A percentile compares a stretch with the other conserved stretches of the same genome.
Conservation (phyloP, 1,139 yeast species). For the Debaryomyces psychrophilus region DNA sequence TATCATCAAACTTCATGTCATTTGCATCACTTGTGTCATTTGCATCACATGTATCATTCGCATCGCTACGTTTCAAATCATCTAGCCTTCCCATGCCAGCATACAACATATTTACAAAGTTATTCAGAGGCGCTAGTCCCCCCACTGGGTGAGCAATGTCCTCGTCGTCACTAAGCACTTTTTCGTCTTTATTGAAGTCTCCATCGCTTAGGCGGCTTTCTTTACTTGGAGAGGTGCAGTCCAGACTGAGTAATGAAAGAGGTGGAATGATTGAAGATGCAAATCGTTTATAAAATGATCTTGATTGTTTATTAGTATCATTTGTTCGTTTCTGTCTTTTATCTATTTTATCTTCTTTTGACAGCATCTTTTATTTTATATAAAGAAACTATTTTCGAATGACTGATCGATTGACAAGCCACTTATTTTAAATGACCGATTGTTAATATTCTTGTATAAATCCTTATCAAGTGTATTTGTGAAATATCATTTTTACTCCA, state of each 20-base stretch:
- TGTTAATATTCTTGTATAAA: not conserved
- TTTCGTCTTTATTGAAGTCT: slow-evolving; percentile 1
- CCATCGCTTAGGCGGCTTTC: not conserved
- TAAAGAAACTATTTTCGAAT: not conserved
- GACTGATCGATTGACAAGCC: not conserved
- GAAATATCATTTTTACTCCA: not conserved
- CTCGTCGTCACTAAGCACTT: slow-evolving; percentile 19
- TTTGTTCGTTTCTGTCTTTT: not conserved
- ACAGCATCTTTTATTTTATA: not conserved
- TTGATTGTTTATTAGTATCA: not conserved
- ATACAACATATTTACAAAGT: slow-evolving; percentile 50
- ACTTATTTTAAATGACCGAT: not conserved
- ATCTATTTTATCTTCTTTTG: not conserved
- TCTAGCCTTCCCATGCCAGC: slow-evolving; percentile 41
- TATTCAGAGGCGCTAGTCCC: slow-evolving; percentile 22
- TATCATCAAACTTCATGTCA: not conserved
- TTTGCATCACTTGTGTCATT: not conserved
- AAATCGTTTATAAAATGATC: slow-evolving; percentile 16
- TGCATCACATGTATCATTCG: not conserved
- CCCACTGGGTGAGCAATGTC: slow-evolving; percentile 27
- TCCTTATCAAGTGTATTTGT: not conserved
- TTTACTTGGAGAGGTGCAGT: slow-evolving; percentile 1
- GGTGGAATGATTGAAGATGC: slow-evolving; percentile 20
- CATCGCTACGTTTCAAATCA: not conserved
- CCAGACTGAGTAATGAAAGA: slow-evolving; percentile 13